Base-by-base conservation (phyloP, 148 eudicot genomes). In the Chenopodium berlandieri region DNA sequence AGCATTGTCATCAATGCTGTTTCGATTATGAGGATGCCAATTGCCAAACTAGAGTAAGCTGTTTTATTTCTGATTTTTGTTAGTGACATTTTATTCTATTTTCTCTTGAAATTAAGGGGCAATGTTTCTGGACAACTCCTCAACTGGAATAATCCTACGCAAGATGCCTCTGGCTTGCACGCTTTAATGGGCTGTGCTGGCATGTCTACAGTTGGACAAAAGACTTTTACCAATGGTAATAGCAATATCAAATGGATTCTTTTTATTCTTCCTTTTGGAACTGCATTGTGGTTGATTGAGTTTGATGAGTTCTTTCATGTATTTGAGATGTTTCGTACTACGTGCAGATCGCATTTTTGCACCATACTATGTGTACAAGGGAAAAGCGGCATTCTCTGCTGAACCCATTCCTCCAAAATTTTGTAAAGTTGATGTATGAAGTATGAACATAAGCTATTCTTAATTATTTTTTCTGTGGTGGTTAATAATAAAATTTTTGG, bases 371-470 rank as follows among this genome's bases (percentile, higher is more conserved):
- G 74, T 96, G 75, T 96, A 83, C 89, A 96, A 96, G 87, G 99
- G 99, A 79, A 96, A 94, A 86, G 97, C 97, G 64, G 94, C 97
- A 69, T 88, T 96, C 47, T 80, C 95, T 80, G 92, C 92, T 65
- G 47, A 64, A 6, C 99, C 98, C 77, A 70, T 88, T 74, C 88
- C 90, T 67, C 97, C 99, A 32, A 90, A 60, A 54, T 94, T 94
- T 79, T 81, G 31, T 71, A 91, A 84, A 87, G 34, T 79, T 44
- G 84, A 86, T 78, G 99, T 96, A 94, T 76, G 91, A 16, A 81
- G 99, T 94, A 94, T 76, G 91, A 16, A 81, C 81, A 17, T 75
- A 27, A 31, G 37, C n/a, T 75, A 27, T 69, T 78, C 22, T 50
- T 16, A 10, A 56, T 56, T 16, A 56, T 56, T 56, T 80, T 44